Base-by-base conservation (phyloP, 2,329 filamentous ascomycete species). In the Sporothrix brasiliensis region DNA sequence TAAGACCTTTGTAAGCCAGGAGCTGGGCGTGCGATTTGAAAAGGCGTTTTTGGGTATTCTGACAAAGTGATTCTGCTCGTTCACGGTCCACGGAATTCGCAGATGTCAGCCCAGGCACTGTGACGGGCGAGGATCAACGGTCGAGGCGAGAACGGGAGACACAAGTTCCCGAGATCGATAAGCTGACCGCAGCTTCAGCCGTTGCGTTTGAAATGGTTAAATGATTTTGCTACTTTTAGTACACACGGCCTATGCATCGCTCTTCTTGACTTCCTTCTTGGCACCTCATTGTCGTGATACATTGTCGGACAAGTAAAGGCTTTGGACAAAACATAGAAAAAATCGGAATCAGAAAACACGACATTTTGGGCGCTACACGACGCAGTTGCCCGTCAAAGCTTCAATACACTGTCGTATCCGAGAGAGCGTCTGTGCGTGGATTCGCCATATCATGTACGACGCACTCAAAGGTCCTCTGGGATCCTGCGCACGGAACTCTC, bases 1-100 rank as follows among this genome's bases (percentile, higher is more conserved):
- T 68, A 56, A 68, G n/a, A 10, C 50, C 52, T 68, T 58, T 56
- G 66, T 68, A 56, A 68, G 66, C 66, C 16, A 14, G 27, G 63
- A 11, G 24, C 61, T n/a, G 44, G 54, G 11, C 41, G 41, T 44
- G 41, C 11, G 11, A 44, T 44, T 44, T 11, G 41, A 34, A 34
- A 34, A 34, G 6, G 34, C 34, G 34, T 34, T 34, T 7, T 34
- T 34, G 34, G 34, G 34, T 5, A 34, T 34, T 34, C 34, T 34
- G 34, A 4, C 34, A 5, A 5, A 34, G 34, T 34, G 34, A 21
- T 16, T 34, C 34, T 14, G 14, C 44, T 65, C 44, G 47, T 65
- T 65, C 16, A 49, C 14, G 3, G 9, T 50, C 61, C 44, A 49
- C 44, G 47, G 19, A 53, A 66, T 9, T 21, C 9, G 27, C 27